phyloP scores from a whole-genome alignment of 2,329 filamentous ascomycete species.

The Cercospora sp. region DNA sequence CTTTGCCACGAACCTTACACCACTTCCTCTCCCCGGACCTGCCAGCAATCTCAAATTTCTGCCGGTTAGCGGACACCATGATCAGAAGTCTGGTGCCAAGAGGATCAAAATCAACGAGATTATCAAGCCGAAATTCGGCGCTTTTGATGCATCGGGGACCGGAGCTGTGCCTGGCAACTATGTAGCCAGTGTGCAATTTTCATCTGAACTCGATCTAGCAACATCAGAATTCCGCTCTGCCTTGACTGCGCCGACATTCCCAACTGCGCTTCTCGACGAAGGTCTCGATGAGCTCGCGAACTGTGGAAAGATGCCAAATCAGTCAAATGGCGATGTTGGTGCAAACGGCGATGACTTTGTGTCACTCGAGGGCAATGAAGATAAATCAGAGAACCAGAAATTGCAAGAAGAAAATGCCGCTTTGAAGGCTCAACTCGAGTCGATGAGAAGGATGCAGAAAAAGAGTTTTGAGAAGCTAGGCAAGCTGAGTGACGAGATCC shows the following conservation, averaged over 20 bases:
- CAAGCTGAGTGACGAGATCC: constrained; percentile 45
- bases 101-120: constrained; percentile 47
- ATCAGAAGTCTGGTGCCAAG: constrained; percentile 29
- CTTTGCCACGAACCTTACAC: constrained; percentile 61
- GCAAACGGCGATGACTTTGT: constrained; percentile 41
- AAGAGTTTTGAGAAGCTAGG: constrained; percentile 49
- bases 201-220: constrained; percentile 34
- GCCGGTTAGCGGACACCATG: constrained; percentile 55
- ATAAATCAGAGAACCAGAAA: constrained; percentile 8
- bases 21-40: constrained; percentile 71
- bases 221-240: constrained; percentile 42
- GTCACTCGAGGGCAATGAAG: constrained; percentile 34
- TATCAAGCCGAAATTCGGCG: constrained; percentile 75
- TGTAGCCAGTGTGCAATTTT: constrained; percentile 65
- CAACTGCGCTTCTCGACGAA: constrained; percentile 39
- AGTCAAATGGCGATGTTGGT: constrained; percentile 9
- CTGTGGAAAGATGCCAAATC: constrained; percentile 38
- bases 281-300: constrained; percentile 38
- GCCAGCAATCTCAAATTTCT: constrained; percentile 80
- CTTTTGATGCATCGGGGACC: constrained; percentile 41
- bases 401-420: constrained; percentile 34
- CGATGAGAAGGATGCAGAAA: constrained; percentile 48
- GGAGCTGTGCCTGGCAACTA: constrained; percentile 58
- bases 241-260: constrained; percentile 47
- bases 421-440: constrained; percentile 44